Percentiles rank a stretch among this genome's conserved stretches.
Conservation (phyloP, 2,329 filamentous ascomycete species). For the Coniochaeta ligniaria region DNA sequence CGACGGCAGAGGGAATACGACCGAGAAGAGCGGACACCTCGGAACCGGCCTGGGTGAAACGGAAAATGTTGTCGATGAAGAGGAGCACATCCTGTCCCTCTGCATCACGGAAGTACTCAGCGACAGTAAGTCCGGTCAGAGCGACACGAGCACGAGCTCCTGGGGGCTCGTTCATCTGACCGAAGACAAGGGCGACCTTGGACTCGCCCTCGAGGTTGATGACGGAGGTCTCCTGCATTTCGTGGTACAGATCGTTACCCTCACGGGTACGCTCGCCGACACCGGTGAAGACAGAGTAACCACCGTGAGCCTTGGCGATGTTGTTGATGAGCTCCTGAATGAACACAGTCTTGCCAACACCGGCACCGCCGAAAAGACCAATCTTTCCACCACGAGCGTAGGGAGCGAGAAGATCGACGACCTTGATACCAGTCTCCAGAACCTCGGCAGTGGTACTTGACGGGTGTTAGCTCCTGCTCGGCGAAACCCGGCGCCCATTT, state of each 20-base stretch:
- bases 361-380: conserved; percentile 99
- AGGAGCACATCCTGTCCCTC: conserved; percentile 94
- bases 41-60: conserved; percentile 99
- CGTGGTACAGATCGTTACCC: conserved; percentile 99
- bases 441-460: conserved; percentile 75
- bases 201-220: conserved; percentile 99
- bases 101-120: conserved; percentile 73
- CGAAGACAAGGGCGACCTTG: conserved; percentile 98
- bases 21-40: conserved; percentile 98
- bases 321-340: conserved; percentile 99
- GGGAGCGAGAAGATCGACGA: conserved; percentile 96
- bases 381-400: conserved; percentile 99
- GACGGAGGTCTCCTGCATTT: conserved; percentile 99
- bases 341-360: conserved; percentile 99
- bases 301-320: conserved; percentile 99
- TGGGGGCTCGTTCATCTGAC: conserved; percentile 99
- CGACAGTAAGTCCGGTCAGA: conserved; percentile 73
- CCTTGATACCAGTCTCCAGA: conserved; percentile 99
- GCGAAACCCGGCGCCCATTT: not conserved
- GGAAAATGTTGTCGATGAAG: conserved; percentile 99
- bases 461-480: not conserved
- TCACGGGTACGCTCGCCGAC: conserved; percentile 99
- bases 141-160: conserved; percentile 99
- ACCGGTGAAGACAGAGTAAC: conserved; percentile 99
- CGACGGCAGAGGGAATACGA: conserved; percentile 99